Base-by-base conservation (phyloP, 768 basidiomycete species). In the Tricholoma terreum region DNA sequence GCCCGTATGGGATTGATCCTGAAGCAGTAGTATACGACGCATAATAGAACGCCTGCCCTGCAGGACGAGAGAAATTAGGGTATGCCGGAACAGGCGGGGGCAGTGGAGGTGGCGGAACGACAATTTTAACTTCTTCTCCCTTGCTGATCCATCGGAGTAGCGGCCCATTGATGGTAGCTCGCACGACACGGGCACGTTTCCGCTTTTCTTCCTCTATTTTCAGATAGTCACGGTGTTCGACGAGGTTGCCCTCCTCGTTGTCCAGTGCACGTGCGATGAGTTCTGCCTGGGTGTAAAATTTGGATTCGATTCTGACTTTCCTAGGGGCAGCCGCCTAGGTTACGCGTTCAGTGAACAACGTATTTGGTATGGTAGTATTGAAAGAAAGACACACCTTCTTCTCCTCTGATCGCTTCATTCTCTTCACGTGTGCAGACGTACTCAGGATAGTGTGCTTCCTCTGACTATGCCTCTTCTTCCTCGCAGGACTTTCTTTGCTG, bases 241-340 rank as follows among this genome's bases (percentile, higher is more conserved):
- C 77, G 19, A 87, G 84, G 67, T 95, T 95, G 0, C 87, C 85
- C 69, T 93, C 92, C 69, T 94, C 93, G 52, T 86, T 91, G 63
- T 93, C 90, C 15, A 94, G 81, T 0, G 93, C 93, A 6, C 83
- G 83, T 2, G 84, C 85, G 56, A 95, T 88, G 7, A 94, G 80
- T 63, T 94, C 90, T n/a, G 83, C 88, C 65, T 95, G 93, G 0
- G 91, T 91, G 43, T 78, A 80, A 5, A 74, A 69, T 30, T 78
- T 84, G 21, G 73, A 77, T 54, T 76, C 77, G 2, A 71, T 69
- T 65, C 84, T 89, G 6, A 71, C 66, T 63, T 86, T 87, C 73
- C 85, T 90, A 1, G 87, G 83, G 34, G 77, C 75, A 0, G 85
- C 76, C 11, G 84, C 82, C 85, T 86, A 51, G 7, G 52, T 50